Conservation (phyloP, 345 rosid genomes). For the Eutrema heterophyllum region DNA sequence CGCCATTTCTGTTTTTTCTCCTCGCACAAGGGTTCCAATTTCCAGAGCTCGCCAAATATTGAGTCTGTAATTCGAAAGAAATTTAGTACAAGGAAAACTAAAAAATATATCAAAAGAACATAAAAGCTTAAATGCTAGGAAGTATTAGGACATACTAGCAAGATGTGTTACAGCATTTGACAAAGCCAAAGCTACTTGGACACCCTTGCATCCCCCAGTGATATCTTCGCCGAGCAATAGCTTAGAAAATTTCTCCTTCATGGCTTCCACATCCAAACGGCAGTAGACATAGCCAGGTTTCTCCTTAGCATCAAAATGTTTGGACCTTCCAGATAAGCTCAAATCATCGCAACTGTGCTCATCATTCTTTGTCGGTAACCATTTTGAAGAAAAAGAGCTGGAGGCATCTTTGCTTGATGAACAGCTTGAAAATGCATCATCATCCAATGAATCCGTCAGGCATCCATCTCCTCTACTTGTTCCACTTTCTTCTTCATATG, state of each 20-base stretch:
- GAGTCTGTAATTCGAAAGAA: conserved; percentile 48
- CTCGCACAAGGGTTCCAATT: conserved; percentile 76
- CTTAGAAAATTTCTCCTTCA: conserved; percentile 85
- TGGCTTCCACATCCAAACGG: conserved; percentile 60
- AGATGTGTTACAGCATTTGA: conserved; percentile 86
- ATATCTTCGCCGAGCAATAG: conserved; percentile 81
- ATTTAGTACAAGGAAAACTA: not conserved
- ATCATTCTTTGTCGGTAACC: conserved; percentile 53
- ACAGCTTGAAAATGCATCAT: conserved; percentile 71
- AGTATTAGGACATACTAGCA: conserved; percentile 50
- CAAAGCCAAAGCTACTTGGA: conserved; percentile 68
- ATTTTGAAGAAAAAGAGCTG: conserved; percentile 84
- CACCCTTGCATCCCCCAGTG: conserved; percentile 73
- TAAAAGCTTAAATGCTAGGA: not conserved
- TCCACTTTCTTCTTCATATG: conserved; percentile 76
- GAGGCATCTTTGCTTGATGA: conserved; percentile 92
- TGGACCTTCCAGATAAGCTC: conserved; percentile 57
- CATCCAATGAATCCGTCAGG: conserved; percentile 69
- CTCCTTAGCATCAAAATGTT: conserved; percentile 48
- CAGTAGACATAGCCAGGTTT: conserved; percentile 41
- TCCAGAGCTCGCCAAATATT: conserved; percentile 95
- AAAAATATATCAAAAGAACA: not conserved
- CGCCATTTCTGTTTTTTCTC: conserved; percentile 79
- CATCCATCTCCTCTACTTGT: conserved; percentile 81
- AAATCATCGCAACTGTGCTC: conserved; percentile 50